These are phyloP conservation scores for Aspergillus fumigatiaffinis DNA, from an alignment of 2,329 filamentous ascomycete genomes.

Conservation along the genomic window DNA sequence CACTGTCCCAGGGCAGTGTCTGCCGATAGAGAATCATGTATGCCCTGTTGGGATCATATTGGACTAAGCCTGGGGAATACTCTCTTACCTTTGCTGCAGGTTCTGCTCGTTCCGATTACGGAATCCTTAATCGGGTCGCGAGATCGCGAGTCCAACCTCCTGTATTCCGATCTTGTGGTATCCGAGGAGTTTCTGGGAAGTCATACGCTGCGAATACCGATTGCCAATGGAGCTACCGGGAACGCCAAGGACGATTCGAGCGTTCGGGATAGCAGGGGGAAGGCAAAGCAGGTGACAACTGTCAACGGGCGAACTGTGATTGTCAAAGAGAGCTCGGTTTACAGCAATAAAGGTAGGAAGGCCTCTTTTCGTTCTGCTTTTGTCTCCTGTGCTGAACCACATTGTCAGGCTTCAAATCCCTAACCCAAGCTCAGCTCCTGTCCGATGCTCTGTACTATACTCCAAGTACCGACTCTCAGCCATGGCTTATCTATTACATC, in stretches of 20 bases:
- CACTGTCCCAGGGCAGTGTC: constrained; percentile 85
- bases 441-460: constrained; percentile 84
- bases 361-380: neutral
- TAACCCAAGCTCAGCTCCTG: constrained; percentile 84
- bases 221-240: constrained; percentile 44
- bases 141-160: constrained; percentile 77
- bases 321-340: constrained; percentile 87
- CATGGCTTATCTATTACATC: constrained; percentile 97
- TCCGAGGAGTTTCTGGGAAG: constrained; percentile 95
- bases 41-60: constrained; percentile 9
- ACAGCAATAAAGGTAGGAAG: constrained; percentile 87
- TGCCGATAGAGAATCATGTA: constrained; percentile 82
- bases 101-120: constrained; percentile 89
- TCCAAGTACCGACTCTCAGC: constrained; percentile 80
- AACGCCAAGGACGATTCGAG: constrained; percentile 55
- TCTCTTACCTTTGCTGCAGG: constrained; percentile 38
- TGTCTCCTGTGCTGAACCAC: constrained; percentile 12
- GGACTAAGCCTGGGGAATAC: constrained; percentile 13
- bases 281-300: constrained; percentile 91
- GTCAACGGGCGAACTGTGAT: constrained; percentile 90
- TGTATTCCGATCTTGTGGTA: constrained; percentile 73
- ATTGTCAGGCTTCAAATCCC: constrained; percentile 73
- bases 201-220: constrained; percentile 86
- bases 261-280: constrained; percentile 80
- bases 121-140: constrained; percentile 84